Evolutionary conservation across 108 stramenopile species (phyloP).

Genomic region (Chaetoceros muelleri): DNA sequence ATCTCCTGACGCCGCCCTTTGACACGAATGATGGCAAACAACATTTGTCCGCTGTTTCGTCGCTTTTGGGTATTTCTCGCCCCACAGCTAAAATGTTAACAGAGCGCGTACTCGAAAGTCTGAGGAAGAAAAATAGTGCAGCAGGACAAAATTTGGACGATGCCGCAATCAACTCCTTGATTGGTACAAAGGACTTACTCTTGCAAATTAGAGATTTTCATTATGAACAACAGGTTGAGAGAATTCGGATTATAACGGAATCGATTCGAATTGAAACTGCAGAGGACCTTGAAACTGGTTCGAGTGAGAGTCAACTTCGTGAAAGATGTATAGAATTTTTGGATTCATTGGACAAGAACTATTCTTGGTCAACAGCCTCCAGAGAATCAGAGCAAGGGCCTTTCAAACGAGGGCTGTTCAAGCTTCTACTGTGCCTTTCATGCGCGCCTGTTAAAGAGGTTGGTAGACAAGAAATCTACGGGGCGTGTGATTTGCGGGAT

Average conservation of each 20-base stretch:
- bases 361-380: neutral
- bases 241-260: constrained; percentile 35
- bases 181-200: constrained; percentile 33
- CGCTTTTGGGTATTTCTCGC: constrained; percentile 22
- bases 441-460: constrained; percentile 5
- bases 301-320: neutral
- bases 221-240: constrained; percentile 26
- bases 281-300: neutral
- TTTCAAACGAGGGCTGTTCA: neutral
- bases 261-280: constrained; percentile 36
- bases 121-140: neutral
- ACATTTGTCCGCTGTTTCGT: constrained; percentile 27
- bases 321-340: neutral
- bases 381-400: neutral
- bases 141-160: constrained; percentile 3
- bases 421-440: constrained; percentile 10
- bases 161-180: constrained; percentile 25
- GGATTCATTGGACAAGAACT: neutral
- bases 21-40: constrained; percentile 23
- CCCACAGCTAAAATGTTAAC: constrained; percentile 18
- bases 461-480: neutral
- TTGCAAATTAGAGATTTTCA: constrained; percentile 16
- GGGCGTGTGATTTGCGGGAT: constrained; percentile 6
- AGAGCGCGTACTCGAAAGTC: neutral
- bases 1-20: constrained; percentile 15